phyloP scores from a whole-genome alignment of 306 rosid species.

The Malus sieversii region DNA sequence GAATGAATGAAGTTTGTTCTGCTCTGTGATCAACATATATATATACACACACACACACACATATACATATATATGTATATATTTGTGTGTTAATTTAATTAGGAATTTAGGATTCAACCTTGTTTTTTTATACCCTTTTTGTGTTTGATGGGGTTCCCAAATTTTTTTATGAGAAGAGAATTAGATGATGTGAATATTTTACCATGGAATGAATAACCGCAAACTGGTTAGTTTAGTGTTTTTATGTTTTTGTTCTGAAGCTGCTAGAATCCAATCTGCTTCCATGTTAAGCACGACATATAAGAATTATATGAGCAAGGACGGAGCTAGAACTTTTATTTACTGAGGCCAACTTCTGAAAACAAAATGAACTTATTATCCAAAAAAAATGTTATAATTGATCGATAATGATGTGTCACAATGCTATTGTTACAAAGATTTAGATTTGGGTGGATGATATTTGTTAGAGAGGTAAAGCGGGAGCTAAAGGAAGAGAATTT shows the following conservation, averaged over 20 bases:
- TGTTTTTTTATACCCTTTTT: not conserved
- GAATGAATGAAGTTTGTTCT: not conserved
- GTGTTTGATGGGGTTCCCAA: not conserved
- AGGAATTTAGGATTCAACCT: not conserved
- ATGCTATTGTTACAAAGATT: no score
- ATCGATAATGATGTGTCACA: no score
- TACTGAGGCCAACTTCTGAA: no score
- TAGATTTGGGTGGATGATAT: no score
- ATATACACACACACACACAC: fast-evolving
- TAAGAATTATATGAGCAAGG: not conserved
- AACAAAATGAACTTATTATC: no score
- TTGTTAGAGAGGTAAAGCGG: no score
- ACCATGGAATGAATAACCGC: not conserved
- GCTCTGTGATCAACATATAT: not conserved
- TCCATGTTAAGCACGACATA: not conserved
- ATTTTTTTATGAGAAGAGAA: not conserved
- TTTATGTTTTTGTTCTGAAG: not conserved
- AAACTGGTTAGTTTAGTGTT: not conserved
- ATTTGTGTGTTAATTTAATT: not conserved
- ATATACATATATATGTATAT: no score
- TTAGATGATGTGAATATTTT: not conserved
- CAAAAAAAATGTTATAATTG: no score
- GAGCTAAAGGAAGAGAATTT: no score
- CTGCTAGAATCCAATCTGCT: not conserved
- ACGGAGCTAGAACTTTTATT: no score